phyloP scores from a whole-genome alignment of 2,329 filamentous ascomycete species.

The Claviceps digitariae region DNA sequence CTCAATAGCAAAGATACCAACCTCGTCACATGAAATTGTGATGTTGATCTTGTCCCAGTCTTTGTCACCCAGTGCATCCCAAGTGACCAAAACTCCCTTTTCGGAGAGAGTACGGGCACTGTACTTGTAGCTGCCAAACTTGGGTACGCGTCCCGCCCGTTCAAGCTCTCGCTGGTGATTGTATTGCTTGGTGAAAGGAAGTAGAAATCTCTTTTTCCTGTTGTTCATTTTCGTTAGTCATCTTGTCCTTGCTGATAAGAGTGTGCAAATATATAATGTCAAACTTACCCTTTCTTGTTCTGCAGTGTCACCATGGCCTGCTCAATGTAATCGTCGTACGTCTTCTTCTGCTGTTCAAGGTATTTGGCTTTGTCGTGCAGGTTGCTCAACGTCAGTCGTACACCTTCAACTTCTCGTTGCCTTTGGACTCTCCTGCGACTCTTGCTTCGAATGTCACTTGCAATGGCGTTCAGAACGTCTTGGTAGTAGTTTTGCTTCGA shows the following conservation, averaged over 20 bases:
- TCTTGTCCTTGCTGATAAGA: neutral
- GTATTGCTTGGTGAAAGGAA: slow-evolving; percentile 97
- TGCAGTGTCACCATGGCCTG: slow-evolving; percentile 95
- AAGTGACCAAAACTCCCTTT: slow-evolving; percentile 88
- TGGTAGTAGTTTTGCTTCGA: slow-evolving; percentile 89
- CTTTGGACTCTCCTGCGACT: slow-evolving; percentile 84
- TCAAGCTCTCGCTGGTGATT: slow-evolving; percentile 96
- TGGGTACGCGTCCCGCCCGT: slow-evolving; percentile 81
- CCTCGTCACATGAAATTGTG: slow-evolving; percentile 86
- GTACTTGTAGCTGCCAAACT: slow-evolving; percentile 97
- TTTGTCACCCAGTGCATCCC: slow-evolving; percentile 67
- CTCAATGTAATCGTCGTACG: slow-evolving; percentile 98
- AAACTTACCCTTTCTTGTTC: slow-evolving; percentile 74
- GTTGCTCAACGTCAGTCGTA: slow-evolving; percentile 59
- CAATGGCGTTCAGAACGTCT: slow-evolving; percentile 94
- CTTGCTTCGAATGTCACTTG: slow-evolving; percentile 92
- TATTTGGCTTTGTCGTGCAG: slow-evolving; percentile 80
- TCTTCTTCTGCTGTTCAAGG: slow-evolving; percentile 89
- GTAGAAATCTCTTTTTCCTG: slow-evolving; percentile 79
- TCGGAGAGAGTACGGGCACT: slow-evolving; percentile 77
- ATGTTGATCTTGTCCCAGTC: slow-evolving; percentile 90
- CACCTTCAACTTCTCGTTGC: slow-evolving; percentile 78
- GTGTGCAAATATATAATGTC: neutral
- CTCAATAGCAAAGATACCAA: slow-evolving; percentile 87
- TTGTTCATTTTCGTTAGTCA: neutral